Base-by-base conservation (phyloP, 305 asterid species). In the Euphrasia arctica region DNA sequence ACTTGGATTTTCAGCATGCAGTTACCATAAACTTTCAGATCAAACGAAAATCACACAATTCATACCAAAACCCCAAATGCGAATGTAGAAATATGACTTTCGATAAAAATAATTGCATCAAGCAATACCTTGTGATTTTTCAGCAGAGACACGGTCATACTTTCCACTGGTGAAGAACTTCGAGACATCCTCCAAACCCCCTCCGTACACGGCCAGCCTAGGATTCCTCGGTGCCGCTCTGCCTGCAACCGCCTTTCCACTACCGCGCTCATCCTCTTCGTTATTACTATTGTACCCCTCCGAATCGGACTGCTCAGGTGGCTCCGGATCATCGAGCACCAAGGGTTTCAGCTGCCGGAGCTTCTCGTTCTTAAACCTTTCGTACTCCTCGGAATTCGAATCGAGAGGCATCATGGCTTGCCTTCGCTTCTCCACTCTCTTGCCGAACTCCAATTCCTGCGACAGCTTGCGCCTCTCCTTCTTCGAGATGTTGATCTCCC, bases 191-290 rank as follows among this genome's bases (percentile, higher is more conserved):
- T 90, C 97, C 82, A 93, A 77, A 60, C 95, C 97, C 36, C 79
- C 85, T 9, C 96, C 96, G 52, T 87, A 87, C 68, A 88, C 96
- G 3, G 90, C 96, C 78, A 76, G 66, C 77, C 95, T 85, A 11
- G 96, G 98, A 65, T 90, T 85, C 79, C 83, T 87, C 10, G 96
- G 95, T 15, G 78, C 69, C 73, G 82, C 89, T 84, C 98, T 83
- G 51, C 72, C 70, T 58, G 65, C 68, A 5, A 52, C 64, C 43
- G 13, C 80, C 71, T 66, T 81, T 39, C 74, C 72, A 39, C 61
- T 68, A 5, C 39, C 41, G n/a, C n/a, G 28, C 57, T 57, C 76
- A 31, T 69, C 74, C 57, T n/a, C 63, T 52, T 14, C 63, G 25
- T 43, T 67, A 15, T 63, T 72, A n/a, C 12, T 8, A 28, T 8